A percentile compares a stretch with the other conserved stretches of the same genome.
Conservation (phyloP, 2,329 filamentous ascomycete genomes). For the Huntiella bhutanensis region DNA sequence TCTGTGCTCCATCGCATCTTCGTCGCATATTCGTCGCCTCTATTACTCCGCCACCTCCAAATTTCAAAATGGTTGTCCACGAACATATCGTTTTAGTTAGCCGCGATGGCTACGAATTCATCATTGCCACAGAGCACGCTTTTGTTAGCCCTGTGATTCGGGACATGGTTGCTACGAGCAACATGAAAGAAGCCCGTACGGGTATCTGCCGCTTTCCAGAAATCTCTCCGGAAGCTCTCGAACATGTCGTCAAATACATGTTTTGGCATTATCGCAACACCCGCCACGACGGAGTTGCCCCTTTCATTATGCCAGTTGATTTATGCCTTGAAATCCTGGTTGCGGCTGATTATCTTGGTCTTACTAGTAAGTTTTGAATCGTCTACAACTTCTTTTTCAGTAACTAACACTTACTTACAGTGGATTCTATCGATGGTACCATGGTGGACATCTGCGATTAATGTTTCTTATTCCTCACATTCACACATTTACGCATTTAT, state of each 20-base stretch:
- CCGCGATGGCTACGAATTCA: constrained; percentile 58
- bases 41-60: neutral
- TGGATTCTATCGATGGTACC: no score
- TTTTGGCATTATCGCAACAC: constrained; percentile 74
- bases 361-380: constrained; percentile 25
- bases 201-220: constrained; percentile 12
- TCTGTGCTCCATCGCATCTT: neutral
- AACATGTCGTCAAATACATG: constrained; percentile 68
- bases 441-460: no score
- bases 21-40: neutral
- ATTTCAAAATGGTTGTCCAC: constrained; percentile 15
- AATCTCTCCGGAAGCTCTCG: constrained; percentile 41
- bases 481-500: no score
- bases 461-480: no score
- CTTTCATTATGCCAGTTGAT: constrained; percentile 59
- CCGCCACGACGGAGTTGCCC: constrained; percentile 48
- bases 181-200: constrained; percentile 11
- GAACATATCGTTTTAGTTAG: constrained; percentile 66
- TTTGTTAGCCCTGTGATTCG: constrained; percentile 53
- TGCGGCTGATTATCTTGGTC: constrained; percentile 56
- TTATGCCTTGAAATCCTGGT: constrained; percentile 60
- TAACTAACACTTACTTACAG: no score
- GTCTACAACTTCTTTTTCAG: no score
- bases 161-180: constrained; percentile 54
- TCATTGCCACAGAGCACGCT: constrained; percentile 52